These are phyloP conservation scores for Colletotrichum tofieldiae DNA, from an alignment of 2,329 filamentous ascomycete genomes.

Conservation along the genomic window DNA sequence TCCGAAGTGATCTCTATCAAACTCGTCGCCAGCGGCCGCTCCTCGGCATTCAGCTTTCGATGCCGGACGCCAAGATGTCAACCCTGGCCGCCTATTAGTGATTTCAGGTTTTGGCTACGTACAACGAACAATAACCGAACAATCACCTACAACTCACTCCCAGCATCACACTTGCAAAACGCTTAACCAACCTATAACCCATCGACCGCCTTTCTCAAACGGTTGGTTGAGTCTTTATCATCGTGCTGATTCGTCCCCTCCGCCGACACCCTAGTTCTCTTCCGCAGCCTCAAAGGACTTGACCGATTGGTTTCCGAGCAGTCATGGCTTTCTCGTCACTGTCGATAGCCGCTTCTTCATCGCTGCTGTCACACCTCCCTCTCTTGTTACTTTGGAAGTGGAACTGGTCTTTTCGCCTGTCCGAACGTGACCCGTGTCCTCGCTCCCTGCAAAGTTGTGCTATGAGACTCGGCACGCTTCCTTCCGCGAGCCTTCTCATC, in stretches of 20 bases:
- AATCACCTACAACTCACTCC: neutral
- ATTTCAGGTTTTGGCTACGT: neutral
- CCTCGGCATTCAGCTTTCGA: neutral
- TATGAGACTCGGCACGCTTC: slow-evolving; percentile 25
- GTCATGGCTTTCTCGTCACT: neutral
- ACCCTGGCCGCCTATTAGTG: neutral
- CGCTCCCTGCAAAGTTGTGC: slow-evolving; percentile 19
- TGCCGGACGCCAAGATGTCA: neutral
- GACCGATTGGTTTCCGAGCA: neutral
- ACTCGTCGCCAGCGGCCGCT: no score
- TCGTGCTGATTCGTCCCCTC: neutral
- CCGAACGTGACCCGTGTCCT: neutral
- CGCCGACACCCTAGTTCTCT: neutral
- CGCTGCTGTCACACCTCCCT: neutral
- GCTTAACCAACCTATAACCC: neutral
- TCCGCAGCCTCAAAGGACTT: neutral
- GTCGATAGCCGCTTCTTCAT: neutral
- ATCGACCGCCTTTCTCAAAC: neutral
- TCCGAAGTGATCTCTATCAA: neutral
- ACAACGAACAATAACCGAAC: neutral
- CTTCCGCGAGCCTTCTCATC: slow-evolving; percentile 9
- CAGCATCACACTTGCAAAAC: neutral
- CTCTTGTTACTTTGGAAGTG: neutral
- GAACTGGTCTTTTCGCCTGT: neutral
- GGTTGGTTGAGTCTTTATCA: neutral